A percentile compares a stretch with the other conserved stretches of the same genome.
These are phyloP conservation scores for Plenodomus lindquistii DNA, from an alignment of 2,329 filamentous ascomycete genomes.

Conservation along the genomic window DNA sequence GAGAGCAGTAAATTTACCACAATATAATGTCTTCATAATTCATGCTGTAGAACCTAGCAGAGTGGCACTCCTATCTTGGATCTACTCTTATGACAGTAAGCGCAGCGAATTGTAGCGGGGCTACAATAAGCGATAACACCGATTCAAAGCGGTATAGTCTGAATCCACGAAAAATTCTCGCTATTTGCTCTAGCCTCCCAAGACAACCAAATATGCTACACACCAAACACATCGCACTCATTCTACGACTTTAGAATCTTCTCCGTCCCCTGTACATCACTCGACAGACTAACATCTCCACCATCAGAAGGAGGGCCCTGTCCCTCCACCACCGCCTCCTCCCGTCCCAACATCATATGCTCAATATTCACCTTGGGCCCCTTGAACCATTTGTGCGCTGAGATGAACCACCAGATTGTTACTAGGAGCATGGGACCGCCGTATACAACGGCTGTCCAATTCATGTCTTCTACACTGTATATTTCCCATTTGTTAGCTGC, in stretches of 20 bases:
- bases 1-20: not conserved
- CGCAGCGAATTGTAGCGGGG: not conserved
- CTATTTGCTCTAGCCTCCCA: not conserved
- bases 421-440: slow-evolving; percentile 65
- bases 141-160: not conserved
- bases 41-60: too few relatives aligned
- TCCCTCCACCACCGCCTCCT: slow-evolving; percentile 46
- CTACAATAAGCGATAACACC: not conserved
- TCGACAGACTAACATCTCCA: slow-evolving; percentile 11
- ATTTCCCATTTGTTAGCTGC: slow-evolving; percentile 14
- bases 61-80: too few relatives aligned
- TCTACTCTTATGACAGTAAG: too few relatives aligned
- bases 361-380: slow-evolving; percentile 71
- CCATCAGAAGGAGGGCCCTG: slow-evolving; percentile 5
- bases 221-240: not conserved
- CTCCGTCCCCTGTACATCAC: not conserved
- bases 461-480: slow-evolving; percentile 58
- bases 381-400: slow-evolving; percentile 70
- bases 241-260: slow-evolving; percentile 7
- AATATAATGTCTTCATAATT: too few relatives aligned
- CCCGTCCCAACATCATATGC: slow-evolving; percentile 54
- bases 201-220: not conserved
- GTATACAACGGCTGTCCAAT: slow-evolving; percentile 71
- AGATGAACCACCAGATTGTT: slow-evolving; percentile 65
- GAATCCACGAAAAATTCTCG: too few relatives aligned